Conservation (phyloP, 768 basidiomycete genomes). For the Pisolithus albus region DNA sequence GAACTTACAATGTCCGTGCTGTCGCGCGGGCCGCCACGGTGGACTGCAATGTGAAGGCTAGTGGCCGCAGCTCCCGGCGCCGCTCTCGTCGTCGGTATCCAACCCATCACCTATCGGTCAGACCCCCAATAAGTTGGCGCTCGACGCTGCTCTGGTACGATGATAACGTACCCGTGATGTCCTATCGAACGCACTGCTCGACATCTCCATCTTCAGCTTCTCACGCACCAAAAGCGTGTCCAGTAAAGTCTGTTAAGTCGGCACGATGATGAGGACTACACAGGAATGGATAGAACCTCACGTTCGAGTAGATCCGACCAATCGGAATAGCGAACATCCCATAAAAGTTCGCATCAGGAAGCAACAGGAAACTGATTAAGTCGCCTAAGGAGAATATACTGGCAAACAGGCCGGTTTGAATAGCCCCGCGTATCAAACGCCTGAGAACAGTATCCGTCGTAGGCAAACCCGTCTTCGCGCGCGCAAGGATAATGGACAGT, state of each 20-base stretch:
- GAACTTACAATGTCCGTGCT: too few species aligned
- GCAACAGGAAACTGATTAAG: conserved; percentile 30
- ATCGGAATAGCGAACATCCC: conserved; percentile 32
- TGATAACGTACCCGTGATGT: background rate
- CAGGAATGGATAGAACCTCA: conserved; percentile 14
- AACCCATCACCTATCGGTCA: too few species aligned
- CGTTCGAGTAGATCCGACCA: conserved; percentile 39
- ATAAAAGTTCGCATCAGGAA: conserved; percentile 27
- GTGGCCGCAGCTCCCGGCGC: too few species aligned
- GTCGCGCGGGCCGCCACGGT: too few species aligned
- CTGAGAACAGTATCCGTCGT: conserved; percentile 46
- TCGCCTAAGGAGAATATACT: conserved; percentile 44
- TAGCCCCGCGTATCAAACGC: conserved; percentile 45
- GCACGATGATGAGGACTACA: background rate
- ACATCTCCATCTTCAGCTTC: conserved; percentile 24
- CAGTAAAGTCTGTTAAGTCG: conserved; percentile 30
- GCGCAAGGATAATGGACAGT: conserved; percentile 29
- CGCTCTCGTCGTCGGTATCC: too few species aligned
- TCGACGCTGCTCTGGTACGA: background rate
- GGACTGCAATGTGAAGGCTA: too few species aligned
- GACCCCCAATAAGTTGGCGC: too few species aligned
- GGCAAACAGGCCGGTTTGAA: conserved; percentile 47
- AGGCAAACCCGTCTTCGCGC: conserved; percentile 41
- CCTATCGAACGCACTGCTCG: background rate
- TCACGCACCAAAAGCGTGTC: conserved; percentile 39